These are phyloP conservation scores for Lepidium aucheri DNA, from an alignment of 345 rosid species.

Conservation along the genomic window DNA sequence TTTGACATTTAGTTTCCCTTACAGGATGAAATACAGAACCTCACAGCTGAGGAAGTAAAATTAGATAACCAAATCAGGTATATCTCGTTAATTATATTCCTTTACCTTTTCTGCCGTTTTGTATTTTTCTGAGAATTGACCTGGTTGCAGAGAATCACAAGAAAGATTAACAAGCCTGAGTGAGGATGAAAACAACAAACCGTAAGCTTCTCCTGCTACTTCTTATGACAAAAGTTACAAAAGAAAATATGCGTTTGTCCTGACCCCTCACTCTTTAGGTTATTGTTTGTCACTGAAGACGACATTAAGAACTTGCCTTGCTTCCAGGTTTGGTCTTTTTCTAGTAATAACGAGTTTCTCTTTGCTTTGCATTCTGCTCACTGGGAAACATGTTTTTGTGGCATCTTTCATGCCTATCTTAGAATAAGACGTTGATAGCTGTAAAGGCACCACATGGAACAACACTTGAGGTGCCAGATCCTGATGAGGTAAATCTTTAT, in stretches of 20 bases:
- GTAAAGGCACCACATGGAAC: conserved; percentile 99
- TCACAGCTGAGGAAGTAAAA: conserved; percentile 52
- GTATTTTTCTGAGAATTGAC: conserved; percentile 25
- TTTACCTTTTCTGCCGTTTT: neutral
- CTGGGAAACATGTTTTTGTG: neutral
- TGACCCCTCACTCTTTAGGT: conserved; percentile 41
- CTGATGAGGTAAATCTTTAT: conserved; percentile 74
- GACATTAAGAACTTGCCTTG: conserved; percentile 90
- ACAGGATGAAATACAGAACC: conserved; percentile 82
- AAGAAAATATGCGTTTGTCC: neutral
- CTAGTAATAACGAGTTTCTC: neutral
- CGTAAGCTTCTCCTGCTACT: conserved; percentile 34
- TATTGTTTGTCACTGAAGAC: conserved; percentile 94
- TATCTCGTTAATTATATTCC: neutral
- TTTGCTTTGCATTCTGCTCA: neutral
- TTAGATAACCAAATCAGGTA: conserved; percentile 35
- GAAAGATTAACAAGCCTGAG: conserved; percentile 77
- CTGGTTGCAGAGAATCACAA: conserved; percentile 72
- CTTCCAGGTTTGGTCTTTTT: conserved; percentile 58
- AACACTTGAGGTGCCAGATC: conserved; percentile 97
- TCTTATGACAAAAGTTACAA: neutral
- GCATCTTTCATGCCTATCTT: conserved; percentile 4
- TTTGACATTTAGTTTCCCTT: conserved; percentile 4
- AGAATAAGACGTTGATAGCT: conserved; percentile 94
- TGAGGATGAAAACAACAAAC: conserved; percentile 81